Base-by-base conservation (phyloP, 1,139 yeast species). In the Debaryomycetaceae sp. region DNA sequence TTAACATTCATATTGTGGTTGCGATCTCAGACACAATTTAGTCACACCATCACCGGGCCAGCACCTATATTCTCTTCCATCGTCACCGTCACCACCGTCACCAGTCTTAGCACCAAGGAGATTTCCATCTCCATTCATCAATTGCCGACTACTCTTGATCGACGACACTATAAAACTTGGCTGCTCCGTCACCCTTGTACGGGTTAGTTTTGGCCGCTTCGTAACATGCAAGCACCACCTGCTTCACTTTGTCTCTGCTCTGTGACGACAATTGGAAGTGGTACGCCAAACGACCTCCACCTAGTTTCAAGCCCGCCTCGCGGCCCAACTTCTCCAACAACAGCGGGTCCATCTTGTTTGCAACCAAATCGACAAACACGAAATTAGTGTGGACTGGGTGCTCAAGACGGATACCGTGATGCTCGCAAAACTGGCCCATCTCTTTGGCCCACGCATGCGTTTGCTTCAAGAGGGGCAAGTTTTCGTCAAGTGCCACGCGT, bases 401-500 rank as follows among this genome's bases (percentile, higher is more conserved):
- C 34, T 54, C 62, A 38, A 66, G 51, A 7, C 39, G 38, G 13
- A 64, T 51, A n/a, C 53, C 53, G n/a, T 51, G 33, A 3, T 40
- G 35, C 23, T 56, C 46, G 25, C 77, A 75, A 9, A 72, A 48
- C 12, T 53, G 55, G 15, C 66, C 67, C 3, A 84, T 78, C 34
- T 64, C 64, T 15, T 59, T 48, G 1, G 84, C 80, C 39, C 79
- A 61, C 27, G 61, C 61, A 30, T 72, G 77, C 18, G 84, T 78
- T 27, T 66, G 69, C 16, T 61, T 48, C 30, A 66, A 49, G 9
- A 10, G 10, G 21, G 56, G 38, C 16, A 58, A 52, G 40, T 64
- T 65, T 36, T 65, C 64, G 30, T 61, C 61, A 23, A 66, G 56
- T 6, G 72, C 71, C 15, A 53, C 53, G 12, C 53, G 49, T 2